These are phyloP conservation scores for Claviceps pazoutovae DNA, from an alignment of 2,329 filamentous ascomycete species.

Conservation along the genomic window DNA sequence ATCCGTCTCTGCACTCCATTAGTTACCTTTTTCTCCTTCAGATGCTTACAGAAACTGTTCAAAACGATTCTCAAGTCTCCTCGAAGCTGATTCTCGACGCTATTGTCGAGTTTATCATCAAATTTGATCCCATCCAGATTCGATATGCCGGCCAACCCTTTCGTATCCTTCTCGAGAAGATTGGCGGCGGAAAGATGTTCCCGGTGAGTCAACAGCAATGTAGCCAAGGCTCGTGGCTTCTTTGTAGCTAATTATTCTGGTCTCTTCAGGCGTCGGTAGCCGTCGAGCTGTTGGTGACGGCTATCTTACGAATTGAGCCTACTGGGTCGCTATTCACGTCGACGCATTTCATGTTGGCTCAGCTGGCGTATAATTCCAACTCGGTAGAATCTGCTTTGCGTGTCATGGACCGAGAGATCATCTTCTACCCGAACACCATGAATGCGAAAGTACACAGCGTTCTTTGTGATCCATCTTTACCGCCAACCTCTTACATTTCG, in stretches of 20 bases:
- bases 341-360: constrained; percentile 43
- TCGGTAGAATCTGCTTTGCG: constrained; percentile 40
- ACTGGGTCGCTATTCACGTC: constrained; percentile 52
- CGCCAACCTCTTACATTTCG: constrained; percentile 45
- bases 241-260: background rate
- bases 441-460: constrained; percentile 20
- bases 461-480: constrained; percentile 31
- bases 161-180: constrained; percentile 27
- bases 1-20: constrained; percentile 35
- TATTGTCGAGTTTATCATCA: constrained; percentile 29
- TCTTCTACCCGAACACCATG: constrained; percentile 45
- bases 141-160: constrained; percentile 34
- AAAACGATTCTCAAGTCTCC: constrained; percentile 17
- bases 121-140: constrained; percentile 37
- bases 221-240: background rate
- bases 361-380: constrained; percentile 42
- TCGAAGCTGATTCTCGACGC: constrained; percentile 24
- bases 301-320: constrained; percentile 53
- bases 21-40: constrained; percentile 37
- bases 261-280: constrained; percentile 29
- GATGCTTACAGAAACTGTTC: constrained; percentile 16
- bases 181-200: constrained; percentile 25
- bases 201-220: constrained; percentile 23
- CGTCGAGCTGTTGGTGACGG: constrained; percentile 31
- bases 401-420: constrained; percentile 50